Evolutionary conservation across 306 rosid species (phyloP).

Genomic region (Quercus cerris): DNA sequence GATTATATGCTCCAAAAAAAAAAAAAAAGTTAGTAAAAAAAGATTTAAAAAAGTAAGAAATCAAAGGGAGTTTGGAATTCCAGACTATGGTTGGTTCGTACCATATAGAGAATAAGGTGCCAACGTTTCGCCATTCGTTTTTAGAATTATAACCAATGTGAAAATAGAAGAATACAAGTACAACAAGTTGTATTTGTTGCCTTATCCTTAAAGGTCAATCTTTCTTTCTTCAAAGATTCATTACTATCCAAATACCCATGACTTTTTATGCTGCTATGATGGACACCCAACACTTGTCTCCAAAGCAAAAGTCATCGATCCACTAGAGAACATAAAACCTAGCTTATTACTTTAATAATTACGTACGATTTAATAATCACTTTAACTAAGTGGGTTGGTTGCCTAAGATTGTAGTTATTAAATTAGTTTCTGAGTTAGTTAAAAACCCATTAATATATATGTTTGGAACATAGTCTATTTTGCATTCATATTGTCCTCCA

Average conservation of each 20-base stretch:
- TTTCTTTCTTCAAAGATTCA: neutral
- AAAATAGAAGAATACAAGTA: neutral
- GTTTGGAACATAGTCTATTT: neutral
- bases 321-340: neutral
- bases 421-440: neutral
- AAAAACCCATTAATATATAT: neutral
- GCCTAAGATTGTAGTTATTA: neutral
- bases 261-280: neutral
- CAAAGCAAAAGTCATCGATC: neutral
- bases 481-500: constrained; percentile 19
- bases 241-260: neutral
- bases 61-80: too few species aligned
- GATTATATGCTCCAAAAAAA: too few species aligned
- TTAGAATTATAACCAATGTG: too few species aligned
- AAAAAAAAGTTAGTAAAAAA: too few species aligned
- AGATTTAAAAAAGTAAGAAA: too few species aligned
- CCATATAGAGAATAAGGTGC: too few species aligned
- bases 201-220: neutral
- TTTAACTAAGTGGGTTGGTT: neutral
- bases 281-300: constrained; percentile 1
- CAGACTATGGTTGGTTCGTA: too few species aligned
- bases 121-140: too few species aligned
- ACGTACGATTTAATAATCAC: neutral
- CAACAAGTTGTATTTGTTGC: neutral
- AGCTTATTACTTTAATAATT: neutral